These are phyloP conservation scores for Gentiana straminea DNA, from an alignment of 257 asterid species.

Conservation along the genomic window DNA sequence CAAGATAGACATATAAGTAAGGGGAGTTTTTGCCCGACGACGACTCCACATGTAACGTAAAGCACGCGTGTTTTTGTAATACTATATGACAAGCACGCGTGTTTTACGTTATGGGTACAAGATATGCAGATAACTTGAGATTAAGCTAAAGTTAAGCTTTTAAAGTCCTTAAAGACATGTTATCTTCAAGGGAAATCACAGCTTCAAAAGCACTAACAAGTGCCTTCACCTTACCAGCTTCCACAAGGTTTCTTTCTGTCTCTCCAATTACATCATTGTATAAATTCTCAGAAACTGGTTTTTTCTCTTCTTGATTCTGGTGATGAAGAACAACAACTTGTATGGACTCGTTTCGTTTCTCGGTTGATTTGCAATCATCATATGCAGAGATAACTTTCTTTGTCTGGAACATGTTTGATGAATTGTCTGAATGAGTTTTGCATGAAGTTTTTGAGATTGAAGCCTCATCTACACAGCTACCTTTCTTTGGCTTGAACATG, in stretches of 20 bases:
- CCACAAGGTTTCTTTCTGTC: slow-evolving; percentile 19
- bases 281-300: slow-evolving; percentile 2
- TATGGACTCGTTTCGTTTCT: neutral
- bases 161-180: slow-evolving; percentile 3
- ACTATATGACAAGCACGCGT: too few relatives aligned
- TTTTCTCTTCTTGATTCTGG: slow-evolving; percentile 3
- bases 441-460: too few relatives aligned
- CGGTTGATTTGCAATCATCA: slow-evolving; percentile 3
- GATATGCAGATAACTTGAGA: neutral
- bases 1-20: too few relatives aligned
- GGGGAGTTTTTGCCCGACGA: too few relatives aligned
- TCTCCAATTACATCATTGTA: slow-evolving; percentile 24
- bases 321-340: slow-evolving; percentile 13
- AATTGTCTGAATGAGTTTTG: too few relatives aligned
- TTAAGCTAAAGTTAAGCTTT: neutral
- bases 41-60: too few relatives aligned
- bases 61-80: too few relatives aligned
- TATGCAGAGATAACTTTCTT: neutral
- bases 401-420: too few relatives aligned
- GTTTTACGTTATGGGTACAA: too few relatives aligned
- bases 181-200: slow-evolving; percentile 28
- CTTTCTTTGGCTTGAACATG: too few relatives aligned
- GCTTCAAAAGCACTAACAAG: slow-evolving; percentile 45
- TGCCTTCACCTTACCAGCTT: slow-evolving; percentile 32
- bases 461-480: neutral